Conservation (phyloP, 2,329 filamentous ascomycete genomes). For the Sclerotinia glacialis region DNA sequence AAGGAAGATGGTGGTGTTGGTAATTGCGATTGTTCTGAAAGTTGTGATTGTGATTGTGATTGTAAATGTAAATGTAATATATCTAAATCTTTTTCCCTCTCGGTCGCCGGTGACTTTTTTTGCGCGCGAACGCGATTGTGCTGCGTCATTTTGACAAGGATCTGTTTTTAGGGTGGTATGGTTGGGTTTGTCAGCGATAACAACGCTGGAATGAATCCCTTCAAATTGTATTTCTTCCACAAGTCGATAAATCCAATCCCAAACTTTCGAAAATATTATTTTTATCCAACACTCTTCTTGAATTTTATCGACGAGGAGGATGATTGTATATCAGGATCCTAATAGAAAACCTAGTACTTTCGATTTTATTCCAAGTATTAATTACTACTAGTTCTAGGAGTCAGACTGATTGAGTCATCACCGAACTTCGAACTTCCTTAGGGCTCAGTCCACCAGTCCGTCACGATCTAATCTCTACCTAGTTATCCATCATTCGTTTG, state of each 20-base stretch:
- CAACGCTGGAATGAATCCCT: neutral
- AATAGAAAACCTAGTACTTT: neutral
- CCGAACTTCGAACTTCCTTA: constrained; percentile 12
- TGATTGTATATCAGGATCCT: neutral
- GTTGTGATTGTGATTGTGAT: neutral
- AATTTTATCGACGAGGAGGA: too few species aligned
- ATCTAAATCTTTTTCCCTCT: neutral
- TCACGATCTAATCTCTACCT: neutral
- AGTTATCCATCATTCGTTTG: neutral
- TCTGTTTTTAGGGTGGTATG: neutral
- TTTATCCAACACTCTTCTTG: too few species aligned
- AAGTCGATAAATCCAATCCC: too few species aligned
- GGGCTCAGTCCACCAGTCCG: neutral
- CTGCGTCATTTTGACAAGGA: constrained; percentile 15
- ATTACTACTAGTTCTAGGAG: neutral
- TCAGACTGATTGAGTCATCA: constrained; percentile 6
- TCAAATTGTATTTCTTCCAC: neutral
- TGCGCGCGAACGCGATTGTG: constrained; percentile 3
- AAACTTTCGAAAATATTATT: neutral
- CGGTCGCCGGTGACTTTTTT: neutral
- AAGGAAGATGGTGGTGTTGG: neutral
- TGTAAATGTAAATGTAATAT: neutral
- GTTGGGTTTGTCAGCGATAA: neutral
- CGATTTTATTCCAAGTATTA: neutral
- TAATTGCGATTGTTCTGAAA: neutral